Percentiles rank a stretch among this genome's conserved stretches.
Conservation (phyloP, 306 rosid species). For the Cucurbita pepo region DNA sequence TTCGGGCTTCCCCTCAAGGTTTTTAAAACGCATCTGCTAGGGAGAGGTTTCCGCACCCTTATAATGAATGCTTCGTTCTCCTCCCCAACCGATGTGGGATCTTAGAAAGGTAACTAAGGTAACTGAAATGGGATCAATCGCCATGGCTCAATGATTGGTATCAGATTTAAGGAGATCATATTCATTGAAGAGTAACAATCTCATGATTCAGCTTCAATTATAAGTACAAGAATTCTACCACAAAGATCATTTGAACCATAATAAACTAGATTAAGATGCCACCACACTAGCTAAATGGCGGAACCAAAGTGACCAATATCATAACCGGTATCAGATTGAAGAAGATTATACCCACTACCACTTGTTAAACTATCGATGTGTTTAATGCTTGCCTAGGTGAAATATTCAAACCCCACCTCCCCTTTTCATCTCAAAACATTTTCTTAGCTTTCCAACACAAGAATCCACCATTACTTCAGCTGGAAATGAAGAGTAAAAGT, state of each 20-base stretch:
- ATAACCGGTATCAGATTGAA: background rate
- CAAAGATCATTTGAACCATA: background rate
- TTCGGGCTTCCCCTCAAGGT: too few relatives aligned
- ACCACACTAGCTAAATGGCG: background rate
- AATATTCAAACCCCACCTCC: too few relatives aligned
- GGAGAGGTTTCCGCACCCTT: too few relatives aligned
- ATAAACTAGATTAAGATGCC: background rate
- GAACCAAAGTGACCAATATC: background rate
- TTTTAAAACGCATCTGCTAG: too few relatives aligned
- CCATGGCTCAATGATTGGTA: background rate
- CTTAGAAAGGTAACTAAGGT: background rate
- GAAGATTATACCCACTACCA: background rate
- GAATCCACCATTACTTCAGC: background rate
- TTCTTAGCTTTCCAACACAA: background rate
- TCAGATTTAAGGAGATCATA: background rate
- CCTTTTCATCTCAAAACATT: background rate
- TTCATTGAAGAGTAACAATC: background rate
- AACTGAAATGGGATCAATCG: background rate
- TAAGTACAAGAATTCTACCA: background rate
- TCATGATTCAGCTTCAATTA: background rate
- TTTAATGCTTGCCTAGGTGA: background rate
- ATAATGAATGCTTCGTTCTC: too few relatives aligned
- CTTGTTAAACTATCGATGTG: background rate
- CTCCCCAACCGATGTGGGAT: too few relatives aligned
- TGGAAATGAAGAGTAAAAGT: background rate